These are phyloP conservation scores for Whalleya microplaca DNA, from an alignment of 2,329 filamentous ascomycete species.

Conservation along the genomic window DNA sequence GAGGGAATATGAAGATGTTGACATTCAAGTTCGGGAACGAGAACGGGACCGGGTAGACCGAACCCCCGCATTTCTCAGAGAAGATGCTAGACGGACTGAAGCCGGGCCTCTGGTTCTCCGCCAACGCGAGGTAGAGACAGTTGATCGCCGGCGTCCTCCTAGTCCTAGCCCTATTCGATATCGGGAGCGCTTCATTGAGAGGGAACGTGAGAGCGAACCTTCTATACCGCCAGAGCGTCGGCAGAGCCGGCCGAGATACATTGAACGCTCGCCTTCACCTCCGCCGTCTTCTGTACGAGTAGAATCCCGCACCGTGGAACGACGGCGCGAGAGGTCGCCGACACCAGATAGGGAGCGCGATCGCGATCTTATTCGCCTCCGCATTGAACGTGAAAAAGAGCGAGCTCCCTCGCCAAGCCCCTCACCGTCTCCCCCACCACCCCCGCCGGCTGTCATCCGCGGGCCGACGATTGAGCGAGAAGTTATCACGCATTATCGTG, in stretches of 20 bases:
- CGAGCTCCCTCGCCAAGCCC: slow-evolving; percentile 49
- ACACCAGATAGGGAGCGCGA: slow-evolving; percentile 45
- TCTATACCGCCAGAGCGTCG: slow-evolving; percentile 37
- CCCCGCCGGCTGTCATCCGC: slow-evolving; percentile 68
- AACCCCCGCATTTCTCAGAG: slow-evolving; percentile 55
- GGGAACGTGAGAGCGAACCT: slow-evolving; percentile 47
- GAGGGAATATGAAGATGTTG: slow-evolving; percentile 39
- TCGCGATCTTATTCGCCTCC: slow-evolving; percentile 49
- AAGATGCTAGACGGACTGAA: slow-evolving; percentile 52
- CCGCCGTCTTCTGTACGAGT: slow-evolving; percentile 33
- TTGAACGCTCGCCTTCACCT: slow-evolving; percentile 45
- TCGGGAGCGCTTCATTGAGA: slow-evolving; percentile 49
- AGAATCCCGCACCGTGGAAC: slow-evolving; percentile 33
- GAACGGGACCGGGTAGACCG: slow-evolving; percentile 49
- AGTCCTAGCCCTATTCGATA: slow-evolving; percentile 46
- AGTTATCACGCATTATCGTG: slow-evolving; percentile 84
- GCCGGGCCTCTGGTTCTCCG: slow-evolving; percentile 58
- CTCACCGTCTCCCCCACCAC: slow-evolving; percentile 58
- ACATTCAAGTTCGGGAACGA: slow-evolving; percentile 48
- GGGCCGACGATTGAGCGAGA: slow-evolving; percentile 85
- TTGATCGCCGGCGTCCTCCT: slow-evolving; percentile 52
- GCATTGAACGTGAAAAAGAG: slow-evolving; percentile 53
- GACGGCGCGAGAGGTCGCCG: slow-evolving; percentile 39
- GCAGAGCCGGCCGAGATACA: slow-evolving; percentile 43
- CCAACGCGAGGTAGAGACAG: slow-evolving; percentile 57